phyloP scores from a whole-genome alignment of 371 early-diverging fungal species.

The Coemansia sp. region DNA sequence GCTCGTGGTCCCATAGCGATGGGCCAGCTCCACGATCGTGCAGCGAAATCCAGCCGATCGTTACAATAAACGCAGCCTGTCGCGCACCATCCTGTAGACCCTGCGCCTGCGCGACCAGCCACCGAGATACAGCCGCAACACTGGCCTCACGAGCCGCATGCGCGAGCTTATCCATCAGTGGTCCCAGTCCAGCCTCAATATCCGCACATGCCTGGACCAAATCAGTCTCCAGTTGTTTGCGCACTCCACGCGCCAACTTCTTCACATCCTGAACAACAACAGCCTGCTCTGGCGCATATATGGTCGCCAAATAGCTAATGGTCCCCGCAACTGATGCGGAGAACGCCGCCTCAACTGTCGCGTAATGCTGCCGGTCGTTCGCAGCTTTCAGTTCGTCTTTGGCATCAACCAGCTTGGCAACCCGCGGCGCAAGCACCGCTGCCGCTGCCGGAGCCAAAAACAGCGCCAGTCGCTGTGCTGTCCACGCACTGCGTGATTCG shows the following conservation, averaged over 20 bases:
- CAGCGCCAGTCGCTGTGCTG: constrained; percentile 7
- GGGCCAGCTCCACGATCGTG: constrained; percentile 2
- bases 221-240: neutral
- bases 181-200: constrained; percentile 8
- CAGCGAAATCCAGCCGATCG: constrained; percentile 38
- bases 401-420: constrained; percentile 12
- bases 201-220: constrained; percentile 12
- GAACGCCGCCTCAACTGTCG: constrained; percentile 15
- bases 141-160: neutral
- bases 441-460: constrained; percentile 11
- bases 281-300: neutral
- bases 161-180: constrained; percentile 10
- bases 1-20: constrained; percentile 34
- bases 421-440: constrained; percentile 24
- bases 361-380: constrained; percentile 23
- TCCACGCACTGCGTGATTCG: constrained; percentile 12
- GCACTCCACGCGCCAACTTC: neutral
- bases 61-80: constrained; percentile 12
- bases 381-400: constrained; percentile 1
- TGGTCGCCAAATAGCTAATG: constrained; percentile 4
- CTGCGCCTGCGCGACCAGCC: constrained; percentile 21
- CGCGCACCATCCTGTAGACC: neutral
- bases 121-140: constrained; percentile 5
- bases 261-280: neutral
- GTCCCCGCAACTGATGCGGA: neutral